Base-by-base conservation (phyloP, 441 rosid species). In the Heliophila coronopifolia region DNA sequence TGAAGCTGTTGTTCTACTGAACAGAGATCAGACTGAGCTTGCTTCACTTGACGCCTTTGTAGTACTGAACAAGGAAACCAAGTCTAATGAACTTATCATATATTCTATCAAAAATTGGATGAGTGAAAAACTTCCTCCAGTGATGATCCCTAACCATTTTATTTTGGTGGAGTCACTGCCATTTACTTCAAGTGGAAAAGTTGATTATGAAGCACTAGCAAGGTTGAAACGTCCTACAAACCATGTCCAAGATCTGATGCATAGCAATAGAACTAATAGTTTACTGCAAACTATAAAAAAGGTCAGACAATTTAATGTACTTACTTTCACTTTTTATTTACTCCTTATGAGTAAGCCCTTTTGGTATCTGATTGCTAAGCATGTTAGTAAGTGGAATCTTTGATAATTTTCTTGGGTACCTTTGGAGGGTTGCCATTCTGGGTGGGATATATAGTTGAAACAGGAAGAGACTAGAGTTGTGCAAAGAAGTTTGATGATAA, bases 131-230 rank as follows among this genome's bases (percentile, higher is more conserved):
- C 75, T 91, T 59, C 80, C 96, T 65, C 15, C 54, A 35, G 79
- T 72, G 35, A 83, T 85, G 95, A 65, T 87, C 67, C 96, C 98
- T 24, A 75, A 55, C 40, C 74, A 36, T 39, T 74, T 81, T 59
- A 16, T 74, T 42, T 64, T 75, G 28, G 45, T 67, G 34, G 79
- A 84, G 38, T 67, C 85, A 3, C 44, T 77, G 64, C 96, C 98
- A 10, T 45, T 59, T 63, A 73, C 91, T 69, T 68, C 75, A n/a
- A 77, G 77, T 74, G 98, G 98, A 63, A 91, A 91, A 77, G 71
- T 83, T 69, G 87, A 91, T 68, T 81, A 83, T 78, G 63, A 75
- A 47, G 68, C 39, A 19, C 75, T 91, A 63, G 67, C 59, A 33
- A 47, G 70, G 53, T 62, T 75, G 51, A 59, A 58, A 14, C 41